Base-by-base conservation (phyloP, 2,329 filamentous ascomycete species). In the Monosporascus sp. region DNA sequence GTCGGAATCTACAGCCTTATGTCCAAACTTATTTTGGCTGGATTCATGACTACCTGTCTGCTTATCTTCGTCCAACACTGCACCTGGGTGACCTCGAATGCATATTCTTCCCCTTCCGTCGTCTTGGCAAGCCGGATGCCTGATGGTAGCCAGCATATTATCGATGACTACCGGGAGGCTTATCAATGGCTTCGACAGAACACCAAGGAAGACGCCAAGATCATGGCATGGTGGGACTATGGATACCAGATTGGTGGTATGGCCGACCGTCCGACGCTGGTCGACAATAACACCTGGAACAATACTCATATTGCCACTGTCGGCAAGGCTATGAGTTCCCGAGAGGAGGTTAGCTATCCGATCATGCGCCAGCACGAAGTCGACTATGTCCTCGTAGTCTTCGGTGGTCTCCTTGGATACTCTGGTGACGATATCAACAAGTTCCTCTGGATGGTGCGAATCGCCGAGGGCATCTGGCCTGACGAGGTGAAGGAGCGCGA, bases 151-250 rank as follows among this genome's bases (percentile, higher is more conserved):
- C 93, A 97, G 70, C 92, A 96, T 74, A 99, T 99, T 70, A 99
- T 99, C 66, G 94, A 99, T 68, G 94, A 99, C 72, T 99, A 99
- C 77, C 88, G 94, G 68, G 94, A 99, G 80, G 94, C 94, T 2
- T 99, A 99, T 76, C 96, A 99, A 76, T 99, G 94, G 94, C 86
- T 99, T 49, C 89, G 94, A 59, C 94, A 99, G 74, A 99, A 99
- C 78, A 99, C 95, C 9, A 81, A 87, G 56, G 83, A 93, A 61
- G 89, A 97, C 65, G 92, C 95, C 68, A 99, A 97, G 81, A 88
- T 99, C 69, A 97, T 97, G 93, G 94, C 92, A 1, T 99, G 94
- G 94, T 99, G 94, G 94, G 94, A 99, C 71, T 99, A 99, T 67
- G 94, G 94, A 60, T 99, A 99, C 77, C 94, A 99, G 76, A 99